These are phyloP conservation scores for Phytophthora foliorum DNA, from an alignment of 352 stramenopile genomes.

Conservation along the genomic window DNA sequence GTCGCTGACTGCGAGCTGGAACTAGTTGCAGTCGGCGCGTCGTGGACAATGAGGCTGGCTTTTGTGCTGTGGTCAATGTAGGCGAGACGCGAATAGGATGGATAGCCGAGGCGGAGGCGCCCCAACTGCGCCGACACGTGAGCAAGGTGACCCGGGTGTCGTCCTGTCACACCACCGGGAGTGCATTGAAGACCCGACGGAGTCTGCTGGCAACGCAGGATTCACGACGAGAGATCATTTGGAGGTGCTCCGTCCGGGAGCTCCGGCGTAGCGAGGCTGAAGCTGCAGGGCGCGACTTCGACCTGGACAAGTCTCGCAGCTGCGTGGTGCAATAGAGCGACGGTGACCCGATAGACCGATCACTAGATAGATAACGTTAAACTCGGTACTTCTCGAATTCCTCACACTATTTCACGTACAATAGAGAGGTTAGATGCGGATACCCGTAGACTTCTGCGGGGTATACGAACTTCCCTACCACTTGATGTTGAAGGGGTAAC, in stretches of 20 bases:
- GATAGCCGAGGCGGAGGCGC: slow-evolving; percentile 5
- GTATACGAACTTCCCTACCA: no score
- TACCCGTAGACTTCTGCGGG: no score
- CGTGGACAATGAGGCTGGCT: no score
- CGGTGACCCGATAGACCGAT: no score
- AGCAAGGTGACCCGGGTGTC: slow-evolving; percentile 26
- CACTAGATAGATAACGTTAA: no score
- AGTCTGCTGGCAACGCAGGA: slow-evolving; percentile 21
- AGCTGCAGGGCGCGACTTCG: neutral
- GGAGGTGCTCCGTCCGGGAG: slow-evolving; percentile 15
- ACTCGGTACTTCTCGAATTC: slow-evolving; percentile 47
- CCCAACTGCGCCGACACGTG: slow-evolving; percentile 1
- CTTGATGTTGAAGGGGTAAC: no score
- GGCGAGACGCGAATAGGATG: no score
- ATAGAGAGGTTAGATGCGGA: no score
- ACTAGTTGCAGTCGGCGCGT: no score
- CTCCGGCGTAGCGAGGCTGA: slow-evolving; percentile 7
- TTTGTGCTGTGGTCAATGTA: no score
- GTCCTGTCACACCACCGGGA: slow-evolving; percentile 10
- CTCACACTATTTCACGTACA: no score
- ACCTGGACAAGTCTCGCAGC: slow-evolving; percentile 17
- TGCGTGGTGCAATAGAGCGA: slow-evolving; percentile 18
- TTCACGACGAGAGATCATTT: slow-evolving; percentile 12
- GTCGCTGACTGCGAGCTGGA: no score
- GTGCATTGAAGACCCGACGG: slow-evolving; percentile 1